Evolutionary conservation across 1,284 basidiomycete genomes (phyloP).

Genomic region (Leccinum fuscescens): DNA sequence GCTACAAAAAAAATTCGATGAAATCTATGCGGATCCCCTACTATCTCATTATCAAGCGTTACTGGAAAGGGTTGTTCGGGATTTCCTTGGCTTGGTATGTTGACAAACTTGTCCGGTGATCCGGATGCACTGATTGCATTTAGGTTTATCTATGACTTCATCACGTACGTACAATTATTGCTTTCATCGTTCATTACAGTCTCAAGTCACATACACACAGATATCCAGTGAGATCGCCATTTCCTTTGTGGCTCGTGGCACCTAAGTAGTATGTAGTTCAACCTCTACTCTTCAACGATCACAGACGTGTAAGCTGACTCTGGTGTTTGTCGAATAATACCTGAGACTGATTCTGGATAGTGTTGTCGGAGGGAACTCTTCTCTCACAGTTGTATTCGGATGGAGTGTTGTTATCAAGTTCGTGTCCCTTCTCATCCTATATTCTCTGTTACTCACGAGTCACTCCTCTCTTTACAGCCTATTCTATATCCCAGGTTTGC

Average conservation of each 20-base stretch:
- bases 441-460: background rate
- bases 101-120: background rate
- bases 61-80: constrained; percentile 69
- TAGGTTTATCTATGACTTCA: constrained; percentile 85
- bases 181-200: background rate
- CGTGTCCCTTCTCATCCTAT: constrained; percentile 17
- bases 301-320: constrained; percentile 51
- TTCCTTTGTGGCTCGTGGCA: background rate
- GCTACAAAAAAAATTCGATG: constrained; percentile 76
- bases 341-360: constrained; percentile 31
- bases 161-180: constrained; percentile 49
- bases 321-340: background rate
- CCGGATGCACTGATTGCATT: background rate
- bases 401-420: constrained; percentile 81
- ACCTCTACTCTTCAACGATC: constrained; percentile 82
- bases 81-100: constrained; percentile 70
- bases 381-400: constrained; percentile 64
- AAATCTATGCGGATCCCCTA: constrained; percentile 75
- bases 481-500: constrained; percentile 65
- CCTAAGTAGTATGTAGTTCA: constrained; percentile 52
- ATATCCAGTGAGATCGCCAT: constrained; percentile 51
- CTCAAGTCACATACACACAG: constrained; percentile 32
- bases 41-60: constrained; percentile 74
- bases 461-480: constrained; percentile 42
- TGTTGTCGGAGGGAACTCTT: constrained; percentile 52